A percentile compares a stretch with the other conserved stretches of the same genome.
Conservation (phyloP, 2,329 filamentous ascomycete species). For the Alternaria triticina region DNA sequence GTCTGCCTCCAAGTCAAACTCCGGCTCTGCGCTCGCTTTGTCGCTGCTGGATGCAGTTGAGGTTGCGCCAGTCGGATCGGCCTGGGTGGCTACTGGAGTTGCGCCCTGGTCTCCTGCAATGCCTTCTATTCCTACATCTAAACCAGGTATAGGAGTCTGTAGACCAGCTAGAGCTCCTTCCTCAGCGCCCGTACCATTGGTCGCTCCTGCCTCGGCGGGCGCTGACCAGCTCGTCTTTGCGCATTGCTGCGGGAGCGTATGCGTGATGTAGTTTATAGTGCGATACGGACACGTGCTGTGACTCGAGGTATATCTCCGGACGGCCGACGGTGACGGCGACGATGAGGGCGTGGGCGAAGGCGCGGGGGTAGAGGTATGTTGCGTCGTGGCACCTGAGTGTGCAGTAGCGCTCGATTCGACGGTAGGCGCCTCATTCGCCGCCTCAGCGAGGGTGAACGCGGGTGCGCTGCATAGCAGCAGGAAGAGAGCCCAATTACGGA, state of each 20-base stretch:
- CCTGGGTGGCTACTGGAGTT: slow-evolving; percentile 3
- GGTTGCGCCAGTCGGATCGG: slow-evolving; percentile 12
- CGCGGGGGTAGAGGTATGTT: slow-evolving; percentile 15
- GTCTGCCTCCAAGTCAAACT: slow-evolving; percentile 66
- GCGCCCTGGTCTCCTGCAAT: slow-evolving; percentile 1
- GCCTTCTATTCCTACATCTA: slow-evolving; percentile 13
- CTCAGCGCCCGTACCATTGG: slow-evolving; percentile 16
- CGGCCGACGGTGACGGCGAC: slow-evolving; percentile 3
- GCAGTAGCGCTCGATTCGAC: slow-evolving; percentile 30
- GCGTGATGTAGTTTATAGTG: slow-evolving; percentile 83
- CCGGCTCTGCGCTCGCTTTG: slow-evolving; percentile 37
- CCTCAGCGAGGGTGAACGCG: slow-evolving; percentile 31
- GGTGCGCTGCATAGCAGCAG: slow-evolving; percentile 44
- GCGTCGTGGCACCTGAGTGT: slow-evolving; percentile 29
- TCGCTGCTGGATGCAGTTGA: slow-evolving; percentile 7
- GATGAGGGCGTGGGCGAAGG: slow-evolving; percentile 16
- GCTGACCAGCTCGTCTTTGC: slow-evolving; percentile 66
- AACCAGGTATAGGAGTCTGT: slow-evolving; percentile 16
- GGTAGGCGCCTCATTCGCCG: slow-evolving; percentile 42
- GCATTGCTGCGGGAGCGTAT: slow-evolving; percentile 78
- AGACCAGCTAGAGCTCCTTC: slow-evolving; percentile 16
- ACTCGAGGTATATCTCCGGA: slow-evolving; percentile 33
- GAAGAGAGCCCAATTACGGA: slow-evolving; percentile 45
- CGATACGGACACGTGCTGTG: slow-evolving; percentile 58
- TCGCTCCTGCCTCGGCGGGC: slow-evolving; percentile 19